These are phyloP conservation scores for Fusarium scirpi DNA, from an alignment of 2,329 filamentous ascomycete genomes.

Conservation along the genomic window DNA sequence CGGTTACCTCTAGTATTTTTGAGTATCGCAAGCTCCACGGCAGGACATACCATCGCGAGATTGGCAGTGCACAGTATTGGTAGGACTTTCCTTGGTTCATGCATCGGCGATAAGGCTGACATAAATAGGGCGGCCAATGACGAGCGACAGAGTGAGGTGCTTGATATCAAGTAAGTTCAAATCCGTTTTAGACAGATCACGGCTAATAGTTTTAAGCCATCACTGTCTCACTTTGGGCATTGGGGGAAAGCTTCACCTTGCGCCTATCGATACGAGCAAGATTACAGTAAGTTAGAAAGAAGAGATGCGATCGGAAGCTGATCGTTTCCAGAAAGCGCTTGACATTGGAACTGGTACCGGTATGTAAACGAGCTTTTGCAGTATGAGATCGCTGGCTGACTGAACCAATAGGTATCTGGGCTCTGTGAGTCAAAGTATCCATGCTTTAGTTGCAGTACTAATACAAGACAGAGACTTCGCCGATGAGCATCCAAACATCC, in stretches of 20 bases:
- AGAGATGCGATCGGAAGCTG: background rate
- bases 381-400: background rate
- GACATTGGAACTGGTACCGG: constrained; percentile 21
- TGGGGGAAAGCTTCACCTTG: constrained; percentile 15
- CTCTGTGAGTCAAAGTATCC: background rate
- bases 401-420: constrained; percentile 2
- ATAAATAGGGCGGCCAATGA: constrained; percentile 1
- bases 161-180: constrained; percentile 11
- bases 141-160: constrained; percentile 13
- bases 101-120: background rate
- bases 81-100: background rate
- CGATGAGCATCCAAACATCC: constrained; percentile 5
- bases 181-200: fast-evolving
- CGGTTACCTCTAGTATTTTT: constrained; percentile 13
- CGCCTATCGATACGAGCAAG: constrained; percentile 9
- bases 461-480: background rate
- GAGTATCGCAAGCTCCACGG: constrained; percentile 26
- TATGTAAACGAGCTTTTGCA: background rate
- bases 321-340: constrained; percentile 2
- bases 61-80: constrained; percentile 22
- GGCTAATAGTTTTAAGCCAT: background rate
- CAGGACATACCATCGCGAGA: constrained; percentile 18
- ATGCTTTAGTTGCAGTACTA: background rate
- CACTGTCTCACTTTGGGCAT: constrained; percentile 11
- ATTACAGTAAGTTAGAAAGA: background rate